Evolutionary conservation across 306 rosid species (phyloP), one percentile per base, ranked within the genome.

Genomic region (Cucumis cinereus): DNA sequence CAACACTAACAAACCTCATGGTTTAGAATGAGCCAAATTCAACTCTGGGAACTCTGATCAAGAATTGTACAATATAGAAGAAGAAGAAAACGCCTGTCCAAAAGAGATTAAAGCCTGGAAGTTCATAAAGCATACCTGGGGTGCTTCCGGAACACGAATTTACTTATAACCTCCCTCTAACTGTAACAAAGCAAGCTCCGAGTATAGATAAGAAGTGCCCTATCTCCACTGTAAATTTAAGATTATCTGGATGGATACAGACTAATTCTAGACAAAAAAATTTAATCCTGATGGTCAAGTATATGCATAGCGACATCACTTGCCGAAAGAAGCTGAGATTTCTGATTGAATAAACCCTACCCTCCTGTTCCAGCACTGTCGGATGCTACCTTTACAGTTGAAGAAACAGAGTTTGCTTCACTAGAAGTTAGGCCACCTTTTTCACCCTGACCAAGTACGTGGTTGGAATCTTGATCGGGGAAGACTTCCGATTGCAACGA

Each of bases 401-500:
- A 72, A 80, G 86, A 63, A 57, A 57, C 76, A 26, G 82, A 61
- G 69, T 81, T 82, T 7, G 50, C 59, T 85, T 89, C 91, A 30
- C 43, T 72, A 47, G 75, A 71, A 71, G 75, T 47, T 47, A 9
- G 16, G 20, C 38, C 75, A 15, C 76, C 60, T 17, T 85, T 61
- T 81, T 86, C 91, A 41, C 85, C 85, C 61, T 64, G 82, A 81
- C 79, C 86, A 24, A 75, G 80, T 67, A 82, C 43, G 67, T 76
- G 91, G 76, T 86, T 91, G 8, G 80, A 83, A 77, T 80, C 88
- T 81, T 91, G 98, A 82, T 90, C 90, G 0, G 97, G 93, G 84
- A 90, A 94, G 53, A 94, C 92, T 78, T 94, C 98, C 14, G 90
- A 82, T 78, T 94, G 95, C 90, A 92, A 84, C 12, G 92, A 86